phyloP scores from a whole-genome alignment of 352 stramenopile species.

The Phytophthora ohioensis region DNA sequence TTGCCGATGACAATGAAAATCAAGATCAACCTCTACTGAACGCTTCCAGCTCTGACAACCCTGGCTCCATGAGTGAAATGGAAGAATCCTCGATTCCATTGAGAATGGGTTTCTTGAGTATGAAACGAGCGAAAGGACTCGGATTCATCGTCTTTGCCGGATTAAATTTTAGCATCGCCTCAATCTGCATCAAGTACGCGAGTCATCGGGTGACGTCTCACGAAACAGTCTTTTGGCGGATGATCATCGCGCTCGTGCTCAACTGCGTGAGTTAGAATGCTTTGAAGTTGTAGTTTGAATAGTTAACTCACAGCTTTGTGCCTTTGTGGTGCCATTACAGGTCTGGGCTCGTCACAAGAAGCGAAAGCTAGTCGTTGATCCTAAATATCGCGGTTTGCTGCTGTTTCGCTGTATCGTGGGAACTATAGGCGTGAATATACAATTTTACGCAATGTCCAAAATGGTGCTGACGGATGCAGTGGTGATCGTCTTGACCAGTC shows the following conservation, averaged over 20 bases:
- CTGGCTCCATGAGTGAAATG: conserved; percentile 22
- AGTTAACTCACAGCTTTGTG: not conserved
- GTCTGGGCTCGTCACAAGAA: conserved; percentile 46
- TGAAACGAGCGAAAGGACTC: conserved; percentile 46
- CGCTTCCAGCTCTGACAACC: conserved; percentile 11
- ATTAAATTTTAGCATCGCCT: conserved; percentile 75
- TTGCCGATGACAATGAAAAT: conserved; percentile 21
- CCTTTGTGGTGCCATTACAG: conserved; percentile 24
- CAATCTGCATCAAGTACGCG: conserved; percentile 69
- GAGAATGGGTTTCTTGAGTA: conserved; percentile 17
- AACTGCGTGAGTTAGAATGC: conserved; percentile 51
- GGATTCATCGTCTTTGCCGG: conserved; percentile 59
- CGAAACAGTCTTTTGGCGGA: conserved; percentile 70
- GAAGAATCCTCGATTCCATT: conserved; percentile 3
- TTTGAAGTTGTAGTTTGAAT: not conserved
- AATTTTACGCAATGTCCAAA: conserved; percentile 71
- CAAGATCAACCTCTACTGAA: conserved; percentile 32
- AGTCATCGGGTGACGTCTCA: conserved; percentile 64
- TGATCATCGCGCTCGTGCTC: conserved; percentile 52
- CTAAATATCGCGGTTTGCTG: conserved; percentile 47
- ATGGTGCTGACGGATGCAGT: conserved; percentile 80
- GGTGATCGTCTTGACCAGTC: conserved; percentile 57
- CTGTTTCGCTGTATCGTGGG: conserved; percentile 64
- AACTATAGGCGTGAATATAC: conserved; percentile 56
- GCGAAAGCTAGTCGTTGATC: conserved; percentile 45